Conservation (phyloP, 176 grass and related monocot species). For the Rhipidocladum racemiflorum region DNA sequence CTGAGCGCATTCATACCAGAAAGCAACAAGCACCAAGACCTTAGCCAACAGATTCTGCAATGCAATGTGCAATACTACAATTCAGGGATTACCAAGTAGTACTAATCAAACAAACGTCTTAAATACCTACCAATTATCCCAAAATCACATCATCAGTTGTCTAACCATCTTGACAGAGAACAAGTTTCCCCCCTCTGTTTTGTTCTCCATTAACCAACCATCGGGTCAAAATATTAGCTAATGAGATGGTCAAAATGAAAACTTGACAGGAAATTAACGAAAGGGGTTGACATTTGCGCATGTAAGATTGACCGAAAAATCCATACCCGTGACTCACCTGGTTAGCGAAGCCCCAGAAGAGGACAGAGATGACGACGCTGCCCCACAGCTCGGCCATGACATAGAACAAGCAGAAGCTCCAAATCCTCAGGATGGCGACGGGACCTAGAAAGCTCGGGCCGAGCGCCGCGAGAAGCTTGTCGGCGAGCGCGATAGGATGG, state of each 20-base stretch:
- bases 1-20: neutral
- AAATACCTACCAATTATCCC: neutral
- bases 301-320: neutral
- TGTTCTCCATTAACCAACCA: neutral
- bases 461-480: constrained; percentile 66
- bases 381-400: constrained; percentile 96
- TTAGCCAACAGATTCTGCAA: neutral
- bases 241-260: neutral
- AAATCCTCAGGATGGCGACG: constrained; percentile 72
- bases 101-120: neutral
- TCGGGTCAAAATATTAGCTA: neutral
- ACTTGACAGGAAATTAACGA: neutral
- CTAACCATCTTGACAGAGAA: constrained; percentile 6
- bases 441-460: constrained; percentile 77
- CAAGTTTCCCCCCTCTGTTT: neutral
- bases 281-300: neutral
- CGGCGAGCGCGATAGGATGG: constrained; percentile 69
- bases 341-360: constrained; percentile 91
- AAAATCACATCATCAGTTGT: neutral
- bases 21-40: constrained; percentile 26
- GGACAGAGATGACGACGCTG: constrained; percentile 84
- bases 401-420: constrained; percentile 93
- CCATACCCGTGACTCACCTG: constrained; percentile 41
- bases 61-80: neutral
- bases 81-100: neutral